phyloP scores from a whole-genome alignment of 2,329 filamentous ascomycete species.

The Fusarium camptoceras region DNA sequence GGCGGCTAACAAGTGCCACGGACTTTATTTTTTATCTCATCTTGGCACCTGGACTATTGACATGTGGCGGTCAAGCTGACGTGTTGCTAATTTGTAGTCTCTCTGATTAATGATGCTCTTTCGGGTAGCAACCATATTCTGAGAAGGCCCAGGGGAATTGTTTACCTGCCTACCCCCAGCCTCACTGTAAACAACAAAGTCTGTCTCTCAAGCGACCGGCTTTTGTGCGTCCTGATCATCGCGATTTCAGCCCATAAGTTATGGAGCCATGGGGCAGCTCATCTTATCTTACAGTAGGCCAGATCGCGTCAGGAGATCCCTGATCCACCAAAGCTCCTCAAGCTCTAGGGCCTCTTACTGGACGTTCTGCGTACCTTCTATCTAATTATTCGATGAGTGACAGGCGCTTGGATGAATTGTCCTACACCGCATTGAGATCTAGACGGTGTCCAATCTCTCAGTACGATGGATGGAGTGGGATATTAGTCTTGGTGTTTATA shows the following conservation, averaged over 20 bases:
- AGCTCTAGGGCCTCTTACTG: background rate
- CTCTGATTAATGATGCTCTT: constrained; percentile 6
- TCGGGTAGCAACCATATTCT: constrained; percentile 19
- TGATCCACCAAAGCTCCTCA: background rate
- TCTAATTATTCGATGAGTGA: background rate
- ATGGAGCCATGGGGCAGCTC: constrained; percentile 23
- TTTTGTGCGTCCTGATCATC: constrained; percentile 4
- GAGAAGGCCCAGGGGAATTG: background rate
- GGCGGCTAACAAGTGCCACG: constrained; percentile 3
- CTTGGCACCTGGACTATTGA: constrained; percentile 18
- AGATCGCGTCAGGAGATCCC: constrained; percentile 19
- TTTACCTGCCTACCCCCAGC: constrained; percentile 10
- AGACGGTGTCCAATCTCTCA: constrained; percentile 10
- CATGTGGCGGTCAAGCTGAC: constrained; percentile 36
- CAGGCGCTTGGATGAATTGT: background rate
- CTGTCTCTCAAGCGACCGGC: constrained; percentile 20
- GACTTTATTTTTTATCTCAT: constrained; percentile 7
- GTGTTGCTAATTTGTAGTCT: constrained; percentile 25
- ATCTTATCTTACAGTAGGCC: constrained; percentile 26
- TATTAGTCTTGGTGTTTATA: constrained; percentile 10
- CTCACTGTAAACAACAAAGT: constrained; percentile 3
- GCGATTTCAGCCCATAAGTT: constrained; percentile 33
- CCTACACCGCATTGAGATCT: background rate
- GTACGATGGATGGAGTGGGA: constrained; percentile 20
- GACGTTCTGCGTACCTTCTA: background rate